These are phyloP conservation scores for Schizonepeta tenuifolia DNA, from an alignment of 257 asterid species.

Conservation along the genomic window DNA sequence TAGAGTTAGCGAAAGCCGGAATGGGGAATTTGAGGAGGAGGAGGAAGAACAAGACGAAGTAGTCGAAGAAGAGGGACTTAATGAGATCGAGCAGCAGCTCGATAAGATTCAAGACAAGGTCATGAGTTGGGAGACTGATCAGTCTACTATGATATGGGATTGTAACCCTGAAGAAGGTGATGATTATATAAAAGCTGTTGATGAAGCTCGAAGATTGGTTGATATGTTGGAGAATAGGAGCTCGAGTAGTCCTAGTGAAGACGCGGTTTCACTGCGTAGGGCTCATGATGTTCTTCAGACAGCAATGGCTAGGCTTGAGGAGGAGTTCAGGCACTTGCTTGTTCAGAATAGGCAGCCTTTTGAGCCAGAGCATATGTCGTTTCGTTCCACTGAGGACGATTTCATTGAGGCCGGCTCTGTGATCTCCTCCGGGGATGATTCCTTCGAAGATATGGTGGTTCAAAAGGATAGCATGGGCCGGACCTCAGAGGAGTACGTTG, in stretches of 20 bases:
- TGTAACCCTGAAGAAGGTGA: conserved; percentile 69
- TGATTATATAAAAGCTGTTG: conserved; percentile 71
- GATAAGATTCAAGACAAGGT: conserved; percentile 58
- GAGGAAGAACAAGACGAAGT: conserved; percentile 27
- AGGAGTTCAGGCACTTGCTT: conserved; percentile 81
- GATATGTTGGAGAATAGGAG: conserved; percentile 60
- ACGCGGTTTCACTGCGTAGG: conserved; percentile 44
- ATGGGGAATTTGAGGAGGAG: conserved; percentile 21
- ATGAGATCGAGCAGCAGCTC: conserved; percentile 66
- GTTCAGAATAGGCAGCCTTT: conserved; percentile 80
- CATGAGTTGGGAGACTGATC: conserved; percentile 73
- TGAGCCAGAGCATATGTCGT: conserved; percentile 88
- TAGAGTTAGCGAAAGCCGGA: conserved; percentile 36
- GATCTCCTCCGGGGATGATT: conserved; percentile 82
- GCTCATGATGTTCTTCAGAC: conserved; percentile 80
- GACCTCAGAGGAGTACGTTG: conserved; percentile 61
- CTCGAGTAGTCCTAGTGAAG: conserved; percentile 38
- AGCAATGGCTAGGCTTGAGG: conserved; percentile 88
- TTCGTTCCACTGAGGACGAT: conserved; percentile 86
- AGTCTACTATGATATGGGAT: conserved; percentile 76
- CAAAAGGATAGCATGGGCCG: conserved; percentile 76
- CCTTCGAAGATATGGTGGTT: conserved; percentile 56
- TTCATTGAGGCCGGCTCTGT: conserved; percentile 62
- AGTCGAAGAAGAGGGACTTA: conserved; percentile 39
- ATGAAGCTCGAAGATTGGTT: conserved; percentile 62